Evolutionary conservation across 2,329 filamentous ascomycete genomes (phyloP), one percentile per base, ranked within the genome.

Genomic region (Triangularia setosa): DNA sequence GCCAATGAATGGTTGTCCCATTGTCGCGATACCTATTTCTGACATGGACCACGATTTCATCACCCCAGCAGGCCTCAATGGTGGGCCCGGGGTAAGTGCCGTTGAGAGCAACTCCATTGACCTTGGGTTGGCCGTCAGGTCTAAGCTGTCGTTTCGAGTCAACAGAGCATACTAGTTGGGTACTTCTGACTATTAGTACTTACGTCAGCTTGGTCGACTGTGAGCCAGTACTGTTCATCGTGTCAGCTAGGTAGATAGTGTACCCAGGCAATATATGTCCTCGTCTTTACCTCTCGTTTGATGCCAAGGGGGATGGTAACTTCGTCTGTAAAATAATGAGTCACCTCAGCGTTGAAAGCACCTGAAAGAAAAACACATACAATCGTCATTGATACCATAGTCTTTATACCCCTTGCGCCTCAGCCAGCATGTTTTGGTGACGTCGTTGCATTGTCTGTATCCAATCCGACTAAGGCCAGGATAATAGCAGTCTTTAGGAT

Each of bases 1-100:
- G 63, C 60, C 63, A 67, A 33, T 67, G 65, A 4, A 65, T 52
- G 9, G 62, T 48, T 1, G 63, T 65, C 12, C 63, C 58, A 12
- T 60, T 60, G 12, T 18, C 40, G 12, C 27, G 33, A 18, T 48
- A 44, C 5, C 52, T 28, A 44, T 62, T 62, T 21, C 27, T 40
- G 33, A 62, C 54, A n/a, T 35, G 33, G 25, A 62, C 61, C 5
- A 55, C 25, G 33, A 62, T 52, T 12, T 52, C 11, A 40, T 62
- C 61, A 33, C 61, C 61, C 61, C 61, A 62, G 61, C 44, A 48
- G n/a, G 61, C 61, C 16, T 62, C 61, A 25, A 62, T 62, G 23
- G 23, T 18, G 23, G 61, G 61, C 12, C 61, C 61, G 5, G 61
- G 61, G n/a, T 58, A 62, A 3, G n/a, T 35, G 33, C 35, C 54